A percentile compares a stretch with the other conserved stretches of the same genome.
phyloP scores from a whole-genome alignment of 2,329 filamentous ascomycete genomes.

The Cercospora zeina region DNA sequence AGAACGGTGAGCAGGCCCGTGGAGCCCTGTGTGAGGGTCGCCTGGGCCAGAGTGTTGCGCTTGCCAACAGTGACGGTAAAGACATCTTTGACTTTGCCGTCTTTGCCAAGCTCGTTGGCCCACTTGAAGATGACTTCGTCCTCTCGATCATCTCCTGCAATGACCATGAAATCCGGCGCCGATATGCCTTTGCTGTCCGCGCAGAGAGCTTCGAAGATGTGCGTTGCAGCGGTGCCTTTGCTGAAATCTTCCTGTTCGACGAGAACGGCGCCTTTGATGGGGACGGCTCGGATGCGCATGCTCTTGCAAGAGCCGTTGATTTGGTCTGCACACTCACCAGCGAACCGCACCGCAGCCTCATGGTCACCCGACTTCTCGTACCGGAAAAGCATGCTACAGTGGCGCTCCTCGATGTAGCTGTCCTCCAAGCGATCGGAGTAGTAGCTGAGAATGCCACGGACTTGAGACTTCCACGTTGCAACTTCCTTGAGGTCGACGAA shows the following conservation, averaged over 20 bases:
- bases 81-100: slow-evolving; percentile 57
- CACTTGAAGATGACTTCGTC: slow-evolving; percentile 93
- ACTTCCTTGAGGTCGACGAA: slow-evolving; percentile 73
- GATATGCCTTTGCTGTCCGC: slow-evolving; percentile 23
- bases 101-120: slow-evolving; percentile 74
- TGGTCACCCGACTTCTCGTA: slow-evolving; percentile 80
- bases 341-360: slow-evolving; percentile 72
- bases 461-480: slow-evolving; percentile 76
- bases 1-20: slow-evolving; percentile 61
- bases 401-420: slow-evolving; percentile 84
- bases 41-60: slow-evolving; percentile 82
- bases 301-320: slow-evolving; percentile 91
- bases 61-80: slow-evolving; percentile 84
- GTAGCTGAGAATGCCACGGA: slow-evolving; percentile 80
- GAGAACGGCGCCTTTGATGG: slow-evolving; percentile 72
- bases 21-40: slow-evolving; percentile 85
- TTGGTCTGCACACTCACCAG: slow-evolving; percentile 86
- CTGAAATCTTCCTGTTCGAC: slow-evolving; percentile 86
- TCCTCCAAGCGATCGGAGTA: slow-evolving; percentile 88
- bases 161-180: slow-evolving; percentile 78
- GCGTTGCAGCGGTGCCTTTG: slow-evolving; percentile 78
- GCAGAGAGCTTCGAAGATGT: slow-evolving; percentile 61
- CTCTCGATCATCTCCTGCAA: slow-evolving; percentile 86
- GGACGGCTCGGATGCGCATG: slow-evolving; percentile 80
- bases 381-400: slow-evolving; percentile 88